Evolutionary conservation across 2,329 filamentous ascomycete genomes (phyloP), one percentile per base, ranked within the genome.

Genomic region (Colletotrichum gloeosporioides): DNA sequence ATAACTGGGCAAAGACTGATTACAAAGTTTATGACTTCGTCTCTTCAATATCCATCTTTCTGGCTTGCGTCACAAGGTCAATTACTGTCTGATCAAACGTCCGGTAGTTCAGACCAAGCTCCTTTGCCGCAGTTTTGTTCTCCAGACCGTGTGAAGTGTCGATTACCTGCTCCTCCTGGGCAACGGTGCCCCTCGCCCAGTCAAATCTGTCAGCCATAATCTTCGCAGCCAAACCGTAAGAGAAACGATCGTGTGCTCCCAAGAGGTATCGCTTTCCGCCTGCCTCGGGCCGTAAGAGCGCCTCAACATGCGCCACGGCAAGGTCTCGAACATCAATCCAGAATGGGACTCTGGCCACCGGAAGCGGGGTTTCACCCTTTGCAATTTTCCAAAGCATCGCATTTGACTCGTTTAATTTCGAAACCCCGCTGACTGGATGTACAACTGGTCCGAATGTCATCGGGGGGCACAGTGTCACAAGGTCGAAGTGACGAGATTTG

Each of bases 321-420:
- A 89, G 79, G 77, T 89, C 87, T 7, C 88, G 80, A 1, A 87
- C 88, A 75, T 89, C 88, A 25, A 89, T 84, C 85, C 85, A 89
- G 62, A 86, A 85, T 1, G 84, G 83, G 2, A 88, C 85, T 1
- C 83, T 79, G 1, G 85, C 81, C 3, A 82, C 78, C 0, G 88
- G 87, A 1, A 89, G 78, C 25, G 79, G 84, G 61, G 80, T 79
- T n/a, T 77, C 78, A 6, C 85, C 86, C 0, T 73, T 81, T 2
- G 85, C 84, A 10, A 88, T 82, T 27, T 80, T 82, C 86, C 86
- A 88, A 0, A 88, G 80, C 76, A 83, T 82, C 1, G 82, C 79
- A 61, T 87, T 88, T 6, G 86, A 87, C 71, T 87, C 85, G 71
- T 88, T 88, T 5, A 89, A 80, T 3, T 82, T 78, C 6, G 81